Conservation (phyloP, 305 asterid genomes). For the Fraxinus sp. region DNA sequence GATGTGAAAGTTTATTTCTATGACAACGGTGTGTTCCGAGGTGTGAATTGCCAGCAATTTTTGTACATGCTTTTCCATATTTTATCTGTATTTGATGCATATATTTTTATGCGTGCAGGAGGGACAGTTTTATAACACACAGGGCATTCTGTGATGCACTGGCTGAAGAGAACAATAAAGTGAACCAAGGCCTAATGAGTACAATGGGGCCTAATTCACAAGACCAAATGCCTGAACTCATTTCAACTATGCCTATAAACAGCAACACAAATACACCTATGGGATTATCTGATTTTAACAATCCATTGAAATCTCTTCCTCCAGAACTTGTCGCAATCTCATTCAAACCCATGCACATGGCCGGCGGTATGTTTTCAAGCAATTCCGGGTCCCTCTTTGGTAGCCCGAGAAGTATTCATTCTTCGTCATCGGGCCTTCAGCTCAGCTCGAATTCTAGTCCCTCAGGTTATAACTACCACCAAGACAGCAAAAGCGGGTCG, state of each 20-base stretch:
- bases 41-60: neutral
- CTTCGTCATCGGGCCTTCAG: constrained; percentile 72
- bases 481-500: constrained; percentile 35
- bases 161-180: constrained; percentile 82
- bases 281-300: constrained; percentile 55
- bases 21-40: neutral
- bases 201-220: constrained; percentile 38
- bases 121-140: constrained; percentile 92
- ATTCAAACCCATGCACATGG: constrained; percentile 76
- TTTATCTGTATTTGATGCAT: neutral
- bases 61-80: neutral
- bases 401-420: constrained; percentile 51
- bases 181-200: constrained; percentile 54
- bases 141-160: constrained; percentile 85
- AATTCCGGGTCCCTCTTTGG: constrained; percentile 58
- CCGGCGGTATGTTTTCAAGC: constrained; percentile 59
- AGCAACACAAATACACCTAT: constrained; percentile 32
- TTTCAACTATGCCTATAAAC: constrained; percentile 40
- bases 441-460: constrained; percentile 60
- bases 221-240: constrained; percentile 51
- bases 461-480: constrained; percentile 46
- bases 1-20: neutral
- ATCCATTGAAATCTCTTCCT: constrained; percentile 60
- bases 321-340: constrained; percentile 66
- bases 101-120: constrained; percentile 40